Evolutionary conservation across 176 grass and related monocot genomes (phyloP), one percentile per base, ranked within the genome.

Genomic region (Ensete ventricosum): DNA sequence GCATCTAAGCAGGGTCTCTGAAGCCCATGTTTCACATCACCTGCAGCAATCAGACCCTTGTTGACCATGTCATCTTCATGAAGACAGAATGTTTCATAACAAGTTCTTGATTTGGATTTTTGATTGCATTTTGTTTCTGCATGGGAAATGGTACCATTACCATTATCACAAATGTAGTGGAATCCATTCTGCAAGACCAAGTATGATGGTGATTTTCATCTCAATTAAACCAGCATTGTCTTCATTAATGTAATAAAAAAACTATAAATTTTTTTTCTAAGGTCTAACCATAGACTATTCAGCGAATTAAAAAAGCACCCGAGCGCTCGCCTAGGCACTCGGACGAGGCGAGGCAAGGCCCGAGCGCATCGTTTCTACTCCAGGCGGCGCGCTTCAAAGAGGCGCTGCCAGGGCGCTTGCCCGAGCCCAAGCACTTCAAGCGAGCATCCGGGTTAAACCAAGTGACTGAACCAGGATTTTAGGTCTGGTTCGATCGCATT

Each of bases 11-110:
- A 29, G 23, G 29, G 48, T 20, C 24, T 62, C 9, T 57, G 54
- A 62, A 73, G 73, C 25, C 20, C 55, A 75, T 78, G 76, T 82
- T 51, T 74, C 34, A 50, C 26, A 50, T 81, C 50, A 58, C 81
- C 58, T 60, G 67, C 43, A 69, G 51, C 12, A 13, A 54, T 50
- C 50, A 67, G 69, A 50, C 73, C 64, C 17, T 51, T 76, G 16
- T 14, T 9, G 9, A 50, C 65, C 65, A 68, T 68, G 24, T 34
- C 65, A 68, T 16, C 25, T 43, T 43, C 34, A 68, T 23, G 21
- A 34, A 27, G 24, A 27, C 22, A 14, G 25, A 14, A 49, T 50
- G 29, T 19, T 3, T 50, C 5, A 69, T 43, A 4, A 43, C 4
- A 43, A 43, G 34, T 43, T 43, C 34, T 43, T 43, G 34, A 43